These are phyloP conservation scores for Oenanthe sinensis DNA, from an alignment of 129 eudicot genomes.

Conservation along the genomic window DNA sequence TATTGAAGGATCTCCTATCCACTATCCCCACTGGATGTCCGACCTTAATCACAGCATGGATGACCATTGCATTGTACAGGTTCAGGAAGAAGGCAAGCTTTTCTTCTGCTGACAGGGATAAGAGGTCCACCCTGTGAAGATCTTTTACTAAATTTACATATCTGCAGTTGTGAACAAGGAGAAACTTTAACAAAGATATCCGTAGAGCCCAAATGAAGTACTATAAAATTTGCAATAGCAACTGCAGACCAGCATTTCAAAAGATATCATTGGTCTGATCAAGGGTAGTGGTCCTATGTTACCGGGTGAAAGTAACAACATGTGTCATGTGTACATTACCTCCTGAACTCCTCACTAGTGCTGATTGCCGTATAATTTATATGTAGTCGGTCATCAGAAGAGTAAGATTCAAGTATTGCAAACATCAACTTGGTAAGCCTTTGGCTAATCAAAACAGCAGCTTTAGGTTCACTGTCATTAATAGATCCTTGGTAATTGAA, in stretches of 20 bases:
- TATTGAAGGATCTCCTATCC: constrained; percentile 58
- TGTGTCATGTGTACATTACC: constrained; percentile 30
- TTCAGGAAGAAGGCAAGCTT: constrained; percentile 85
- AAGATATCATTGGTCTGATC: background rate
- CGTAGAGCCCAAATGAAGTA: background rate
- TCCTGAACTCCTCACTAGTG: constrained; percentile 90
- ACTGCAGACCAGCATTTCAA: background rate
- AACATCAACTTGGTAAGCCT: constrained; percentile 70
- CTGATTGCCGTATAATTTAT: constrained; percentile 75
- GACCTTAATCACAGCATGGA: constrained; percentile 73
- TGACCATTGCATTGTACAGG: constrained; percentile 78
- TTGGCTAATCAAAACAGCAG: constrained; percentile 40
- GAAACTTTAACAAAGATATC: background rate
- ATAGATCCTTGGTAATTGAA: constrained; percentile 65
- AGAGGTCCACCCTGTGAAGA: constrained; percentile 69
- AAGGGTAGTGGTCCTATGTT: background rate
- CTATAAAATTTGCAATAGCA: background rate
- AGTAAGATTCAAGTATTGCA: constrained; percentile 85
- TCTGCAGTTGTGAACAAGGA: constrained; percentile 31
- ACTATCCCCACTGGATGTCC: constrained; percentile 77
- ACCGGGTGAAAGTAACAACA: background rate
- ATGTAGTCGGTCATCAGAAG: constrained; percentile 61
- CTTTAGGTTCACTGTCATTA: constrained; percentile 66
- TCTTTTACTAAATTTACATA: constrained; percentile 57
- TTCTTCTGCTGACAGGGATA: constrained; percentile 47